A percentile compares a stretch with the other conserved stretches of the same genome.
Conservation (phyloP, 768 basidiomycete genomes). For the Rhodotorula diobovata region DNA sequence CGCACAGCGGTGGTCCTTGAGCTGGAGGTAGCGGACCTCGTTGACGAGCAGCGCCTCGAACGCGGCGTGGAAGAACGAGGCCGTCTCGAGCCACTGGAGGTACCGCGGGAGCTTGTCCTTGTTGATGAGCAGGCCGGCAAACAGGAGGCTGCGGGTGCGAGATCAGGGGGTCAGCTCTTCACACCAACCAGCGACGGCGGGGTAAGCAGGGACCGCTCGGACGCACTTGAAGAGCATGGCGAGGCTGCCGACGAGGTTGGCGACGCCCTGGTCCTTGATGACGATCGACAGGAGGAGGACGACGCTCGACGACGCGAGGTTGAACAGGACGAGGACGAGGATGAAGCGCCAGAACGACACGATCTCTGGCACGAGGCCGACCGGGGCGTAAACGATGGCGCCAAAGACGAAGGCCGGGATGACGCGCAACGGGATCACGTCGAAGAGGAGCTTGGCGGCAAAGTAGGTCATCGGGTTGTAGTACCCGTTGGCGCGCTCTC, state of each 20-base stretch:
- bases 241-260: conserved; percentile 86
- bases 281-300: conserved; percentile 85
- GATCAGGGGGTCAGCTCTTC: conserved; percentile 4
- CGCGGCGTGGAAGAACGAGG: conserved; percentile 98
- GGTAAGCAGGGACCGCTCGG: conserved; percentile 31
- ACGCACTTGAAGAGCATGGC: conserved; percentile 97
- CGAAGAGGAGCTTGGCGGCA: conserved; percentile 93
- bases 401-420: conserved; percentile 94
- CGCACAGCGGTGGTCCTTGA: conserved; percentile 65
- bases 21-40: conserved; percentile 84
- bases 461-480: conserved; percentile 97
- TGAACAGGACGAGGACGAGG: conserved; percentile 91
- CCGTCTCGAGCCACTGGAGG: conserved; percentile 78
- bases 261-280: conserved; percentile 78
- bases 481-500: conserved; percentile 96
- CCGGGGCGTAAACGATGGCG: conserved; percentile 88
- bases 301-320: conserved; percentile 87
- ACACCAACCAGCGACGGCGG: neutral
- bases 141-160: conserved; percentile 63
- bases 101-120: conserved; percentile 69
- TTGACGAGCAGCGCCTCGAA: conserved; percentile 98
- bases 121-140: conserved; percentile 93
- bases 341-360: conserved; percentile 97
- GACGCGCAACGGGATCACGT: conserved; percentile 87
- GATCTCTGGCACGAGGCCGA: conserved; percentile 88